Conservation (phyloP, 495 filamentous ascomycete genomes). For the Tuber indicum region DNA sequence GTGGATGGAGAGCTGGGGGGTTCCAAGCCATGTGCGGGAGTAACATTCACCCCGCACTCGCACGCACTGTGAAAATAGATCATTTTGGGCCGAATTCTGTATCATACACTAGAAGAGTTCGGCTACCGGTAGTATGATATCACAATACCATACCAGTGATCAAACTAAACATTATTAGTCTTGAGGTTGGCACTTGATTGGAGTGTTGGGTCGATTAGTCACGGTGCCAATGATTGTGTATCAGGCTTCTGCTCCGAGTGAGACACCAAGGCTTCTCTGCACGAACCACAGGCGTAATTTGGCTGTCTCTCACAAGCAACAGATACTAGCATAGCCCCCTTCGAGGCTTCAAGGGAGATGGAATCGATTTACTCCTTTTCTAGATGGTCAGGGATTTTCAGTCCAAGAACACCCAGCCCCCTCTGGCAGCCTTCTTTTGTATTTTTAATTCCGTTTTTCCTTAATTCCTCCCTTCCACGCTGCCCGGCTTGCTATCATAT, state of each 20-base stretch:
- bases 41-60: neutral
- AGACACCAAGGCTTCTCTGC: neutral
- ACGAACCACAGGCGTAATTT: neutral
- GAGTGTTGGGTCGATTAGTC: neutral
- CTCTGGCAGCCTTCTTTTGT: too few relatives aligned
- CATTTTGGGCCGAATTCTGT: neutral
- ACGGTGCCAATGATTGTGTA: neutral
- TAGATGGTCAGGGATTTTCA: too few relatives aligned
- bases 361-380: too few relatives aligned
- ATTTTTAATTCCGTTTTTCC: too few relatives aligned
- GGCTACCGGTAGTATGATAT: too few relatives aligned
- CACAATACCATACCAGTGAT: neutral
- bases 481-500: too few relatives aligned
- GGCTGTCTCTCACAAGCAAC: neutral
- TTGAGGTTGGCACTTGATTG: neutral
- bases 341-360: too few relatives aligned
- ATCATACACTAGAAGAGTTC: neutral
- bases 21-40: neutral
- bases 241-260: neutral
- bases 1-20: neutral
- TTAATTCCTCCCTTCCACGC: too few relatives aligned
- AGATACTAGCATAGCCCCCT: neutral
- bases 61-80: neutral
- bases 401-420: too few relatives aligned
- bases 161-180: neutral